These are phyloP conservation scores for Suillus subalutaceus DNA, from an alignment of 768 basidiomycete species.

Conservation along the genomic window DNA sequence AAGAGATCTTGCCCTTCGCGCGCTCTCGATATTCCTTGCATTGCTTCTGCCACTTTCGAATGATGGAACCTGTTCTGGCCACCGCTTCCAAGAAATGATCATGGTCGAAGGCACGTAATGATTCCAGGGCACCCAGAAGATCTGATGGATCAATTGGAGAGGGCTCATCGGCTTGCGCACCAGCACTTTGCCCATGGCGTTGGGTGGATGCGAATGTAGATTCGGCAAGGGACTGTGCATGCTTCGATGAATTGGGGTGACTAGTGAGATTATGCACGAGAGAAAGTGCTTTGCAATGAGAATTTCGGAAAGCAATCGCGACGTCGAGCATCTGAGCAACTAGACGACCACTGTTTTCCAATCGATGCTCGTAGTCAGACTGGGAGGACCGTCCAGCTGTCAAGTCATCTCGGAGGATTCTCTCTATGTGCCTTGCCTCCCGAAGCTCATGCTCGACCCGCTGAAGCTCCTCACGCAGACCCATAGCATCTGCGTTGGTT, in stretches of 20 bases:
- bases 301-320: constrained; percentile 74
- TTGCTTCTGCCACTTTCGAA: constrained; percentile 97
- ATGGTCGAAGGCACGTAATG: constrained; percentile 76
- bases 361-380: constrained; percentile 63
- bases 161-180: constrained; percentile 60
- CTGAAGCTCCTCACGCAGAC: constrained; percentile 74
- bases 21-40: constrained; percentile 95
- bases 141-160: constrained; percentile 80
- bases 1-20: constrained; percentile 96
- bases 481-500: constrained; percentile 65
- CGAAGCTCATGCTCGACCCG: constrained; percentile 70
- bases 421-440: constrained; percentile 67
- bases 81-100: constrained; percentile 86
- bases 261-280: constrained; percentile 58
- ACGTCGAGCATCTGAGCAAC: constrained; percentile 83
- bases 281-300: constrained; percentile 73
- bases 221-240: constrained; percentile 47
- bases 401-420: constrained; percentile 73
- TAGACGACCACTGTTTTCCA: constrained; percentile 68
- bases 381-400: constrained; percentile 69
- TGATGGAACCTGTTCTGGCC: constrained; percentile 78
- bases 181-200: constrained; percentile 43
- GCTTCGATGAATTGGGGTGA: constrained; percentile 55
- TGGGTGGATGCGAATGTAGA: constrained; percentile 51
- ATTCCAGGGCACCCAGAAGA: constrained; percentile 67